A percentile compares a stretch with the other conserved stretches of the same genome.
Evolutionary conservation across 2,329 filamentous ascomycete genomes (phyloP).

Genomic region (Penicillium sclerotigenum): DNA sequence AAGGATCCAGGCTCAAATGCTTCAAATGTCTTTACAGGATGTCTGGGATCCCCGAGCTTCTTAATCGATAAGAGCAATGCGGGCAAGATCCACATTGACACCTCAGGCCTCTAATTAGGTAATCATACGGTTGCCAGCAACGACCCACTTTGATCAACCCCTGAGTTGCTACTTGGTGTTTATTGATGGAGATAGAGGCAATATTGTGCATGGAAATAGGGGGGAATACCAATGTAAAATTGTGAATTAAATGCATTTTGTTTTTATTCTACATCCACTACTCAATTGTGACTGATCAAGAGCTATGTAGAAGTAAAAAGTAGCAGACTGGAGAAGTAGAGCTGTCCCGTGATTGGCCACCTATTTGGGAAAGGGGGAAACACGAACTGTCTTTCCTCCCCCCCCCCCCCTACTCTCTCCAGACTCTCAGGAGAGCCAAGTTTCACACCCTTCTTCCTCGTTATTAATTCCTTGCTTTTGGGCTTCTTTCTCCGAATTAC

Average conservation of each 20-base stretch:
- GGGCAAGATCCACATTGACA: conserved; percentile 18
- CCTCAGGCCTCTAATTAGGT: conserved; percentile 16
- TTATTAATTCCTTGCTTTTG: conserved; percentile 21
- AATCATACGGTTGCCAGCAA: conserved; percentile 24
- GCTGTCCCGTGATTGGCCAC: conserved; percentile 26
- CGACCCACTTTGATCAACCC: conserved; percentile 26
- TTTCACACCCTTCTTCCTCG: conserved; percentile 23
- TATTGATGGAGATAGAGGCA: not conserved
- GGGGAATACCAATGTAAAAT: not conserved
- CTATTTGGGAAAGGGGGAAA: conserved; percentile 30
- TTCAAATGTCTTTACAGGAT: not conserved
- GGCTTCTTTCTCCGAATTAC: conserved; percentile 15
- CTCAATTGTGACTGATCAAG: conserved; percentile 8
- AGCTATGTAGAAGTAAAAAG: conserved; percentile 2
- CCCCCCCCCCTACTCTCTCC: conserved; percentile 21
- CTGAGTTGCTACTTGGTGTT: conserved; percentile 20
- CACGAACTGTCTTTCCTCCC: conserved; percentile 29
- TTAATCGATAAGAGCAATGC: conserved; percentile 25
- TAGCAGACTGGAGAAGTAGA: conserved; percentile 19
- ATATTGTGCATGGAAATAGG: not conserved
- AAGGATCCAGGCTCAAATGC: not conserved
- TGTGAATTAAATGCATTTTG: not conserved
- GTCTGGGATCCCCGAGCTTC: not conserved
- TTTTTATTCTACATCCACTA: not conserved
- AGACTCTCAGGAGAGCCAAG: conserved; percentile 28